Evolutionary conservation across 345 rosid genomes (phyloP), one percentile per base, ranked within the genome.

Genomic region (Salix suchowensis): DNA sequence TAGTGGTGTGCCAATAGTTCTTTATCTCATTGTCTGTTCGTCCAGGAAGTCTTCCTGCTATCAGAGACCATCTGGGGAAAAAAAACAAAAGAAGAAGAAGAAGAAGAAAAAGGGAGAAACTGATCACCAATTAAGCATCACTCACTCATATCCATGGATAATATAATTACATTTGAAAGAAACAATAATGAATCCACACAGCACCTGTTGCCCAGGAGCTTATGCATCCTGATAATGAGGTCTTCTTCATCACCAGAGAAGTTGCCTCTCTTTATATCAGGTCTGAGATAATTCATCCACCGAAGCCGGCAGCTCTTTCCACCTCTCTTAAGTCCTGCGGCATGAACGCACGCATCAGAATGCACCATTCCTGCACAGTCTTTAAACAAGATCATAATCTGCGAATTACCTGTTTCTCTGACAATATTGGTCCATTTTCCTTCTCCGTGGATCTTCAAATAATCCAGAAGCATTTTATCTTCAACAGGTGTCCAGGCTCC

Each of bases 21-120:
- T 85, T 85, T 21, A 83, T 83, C 66, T 85, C 88, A 34, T 85
- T 85, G 72, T 83, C 86, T 8, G 85, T 85, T 65, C 88, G 80
- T 36, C 88, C 88, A 0, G 86, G 88, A 23, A 85, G 81, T 58
- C 86, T 76, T 5, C 88, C 86, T 7, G 88, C 88, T 39, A 85
- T 85, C 7, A 85, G 75, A 21, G 86, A 83, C 88, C 88, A 85
- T 32, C 88, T 85, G 44, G 28, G 2, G 3, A 2, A 0, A 11
- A 13, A 12, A 3, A 44, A 44, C 9, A 34, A 34, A 36, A 36
- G 37, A 36, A 36, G 37, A 34, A 34, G n/a, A n/a, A n/a, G 37
- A 30, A 30, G 32, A 30, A 30, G 32, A 30, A 36, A 5, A 36
- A 1, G 62, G 12, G 11, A 58, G 11, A 7, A 23, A 11, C n/a